Base-by-base conservation (phyloP, 495 filamentous ascomycete species). In the Annulohypoxylon stygium region DNA sequence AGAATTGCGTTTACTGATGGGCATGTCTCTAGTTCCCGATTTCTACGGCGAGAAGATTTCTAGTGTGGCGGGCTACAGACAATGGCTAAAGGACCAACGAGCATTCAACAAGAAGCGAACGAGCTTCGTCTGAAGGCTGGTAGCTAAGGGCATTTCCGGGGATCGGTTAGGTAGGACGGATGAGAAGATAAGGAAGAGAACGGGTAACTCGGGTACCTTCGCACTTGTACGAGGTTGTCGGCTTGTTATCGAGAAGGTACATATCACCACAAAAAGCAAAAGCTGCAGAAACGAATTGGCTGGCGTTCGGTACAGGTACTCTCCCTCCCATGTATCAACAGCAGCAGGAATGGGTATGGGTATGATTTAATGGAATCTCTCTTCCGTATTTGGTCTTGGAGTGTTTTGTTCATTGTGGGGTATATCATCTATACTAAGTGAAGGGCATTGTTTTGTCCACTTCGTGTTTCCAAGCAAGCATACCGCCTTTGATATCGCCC, bases 41-140 rank as follows among this genome's bases (percentile, higher is more conserved):
- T 91, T 90, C 81, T 93, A 94, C 75, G 92, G 96, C 58, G 96
- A 99, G 86, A 98, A 97, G 88, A 97, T 99, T 79, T 92, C 91
- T 14, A 97, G 93, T 72, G 93, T 99, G 41, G 88, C 89, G 65
- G 94, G 92, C 57, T 99, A 98, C 76, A 83, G 97, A 73, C 90
- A 92, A 79, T 99, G 96, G 96, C 82, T 99, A 78, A 97, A 95
- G 85, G 96, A 99, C 79, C 97, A 98, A 86, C 82, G 95, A 54
- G 94, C 94, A n/a, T 99, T 96, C 81, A 97, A 97, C 83, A 89
- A 91, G 83, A 98, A 97, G 88, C 90, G 92, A 76, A 87, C 88
- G 57, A 90, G 83, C 71, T 93, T 84, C 57, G 75, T 85, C 60
- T 83, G 62, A 81, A 51, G 23, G 12, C 39, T 54, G 48, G n/a